Conservation (phyloP, 257 asterid species). For the Solanum rostratum region DNA sequence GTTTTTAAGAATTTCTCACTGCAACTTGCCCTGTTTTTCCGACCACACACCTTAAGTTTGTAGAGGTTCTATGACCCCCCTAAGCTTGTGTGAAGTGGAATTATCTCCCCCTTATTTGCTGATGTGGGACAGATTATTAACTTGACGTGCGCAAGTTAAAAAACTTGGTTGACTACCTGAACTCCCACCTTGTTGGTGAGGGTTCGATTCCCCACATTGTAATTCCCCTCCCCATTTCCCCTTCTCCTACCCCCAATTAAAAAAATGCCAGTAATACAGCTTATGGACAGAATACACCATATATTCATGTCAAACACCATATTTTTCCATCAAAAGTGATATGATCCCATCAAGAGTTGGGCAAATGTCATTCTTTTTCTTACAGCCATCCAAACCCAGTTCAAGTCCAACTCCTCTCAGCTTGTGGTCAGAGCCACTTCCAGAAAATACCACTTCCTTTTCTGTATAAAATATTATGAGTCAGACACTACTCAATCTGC, state of each 20-base stretch:
- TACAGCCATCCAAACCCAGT: neutral
- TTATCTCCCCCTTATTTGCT: neutral
- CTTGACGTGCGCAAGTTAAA: neutral
- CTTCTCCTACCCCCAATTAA: too few relatives aligned
- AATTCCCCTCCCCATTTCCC: too few relatives aligned
- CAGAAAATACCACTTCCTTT: neutral
- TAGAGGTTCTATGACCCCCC: neutral
- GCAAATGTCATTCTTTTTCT: neutral
- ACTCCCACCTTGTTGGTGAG: too few relatives aligned
- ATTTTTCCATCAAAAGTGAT: neutral
- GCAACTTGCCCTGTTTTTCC: neutral
- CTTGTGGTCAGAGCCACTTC: neutral
- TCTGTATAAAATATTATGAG: neutral
- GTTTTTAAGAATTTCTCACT: neutral
- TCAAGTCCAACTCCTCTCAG: neutral
- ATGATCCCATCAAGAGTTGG: neutral
- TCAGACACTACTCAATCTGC: neutral
- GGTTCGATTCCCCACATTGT: too few relatives aligned
- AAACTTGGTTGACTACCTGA: too few relatives aligned
- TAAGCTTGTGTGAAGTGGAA: neutral
- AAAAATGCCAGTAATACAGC: neutral
- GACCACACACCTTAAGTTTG: neutral
- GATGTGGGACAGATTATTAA: neutral
- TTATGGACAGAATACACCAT: neutral
- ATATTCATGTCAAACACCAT: neutral